These are phyloP conservation scores for Cystobasidium sp. DNA, from an alignment of 1,284 basidiomycete genomes.

Conservation along the genomic window DNA sequence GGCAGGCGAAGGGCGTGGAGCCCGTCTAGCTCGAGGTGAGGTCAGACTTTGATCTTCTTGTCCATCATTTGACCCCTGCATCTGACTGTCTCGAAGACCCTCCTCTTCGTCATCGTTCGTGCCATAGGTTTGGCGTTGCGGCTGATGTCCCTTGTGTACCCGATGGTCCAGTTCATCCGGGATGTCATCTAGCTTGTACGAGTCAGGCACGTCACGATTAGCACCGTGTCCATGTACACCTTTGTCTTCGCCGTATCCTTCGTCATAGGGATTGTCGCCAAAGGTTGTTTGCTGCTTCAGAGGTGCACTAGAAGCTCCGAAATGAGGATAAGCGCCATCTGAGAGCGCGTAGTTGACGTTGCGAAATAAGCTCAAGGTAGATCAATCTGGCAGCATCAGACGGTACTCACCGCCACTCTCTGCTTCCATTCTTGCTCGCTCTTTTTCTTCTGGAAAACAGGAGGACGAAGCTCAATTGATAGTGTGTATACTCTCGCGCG, in stretches of 20 bases:
- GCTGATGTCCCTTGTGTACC: background rate
- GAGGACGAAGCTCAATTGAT: background rate
- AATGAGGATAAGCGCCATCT: slow-evolving; percentile 39
- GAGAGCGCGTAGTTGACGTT: too few relatives aligned
- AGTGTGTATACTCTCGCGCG: background rate
- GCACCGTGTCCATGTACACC: too few relatives aligned
- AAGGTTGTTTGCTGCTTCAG: background rate
- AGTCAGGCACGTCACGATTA: background rate
- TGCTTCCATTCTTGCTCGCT: background rate
- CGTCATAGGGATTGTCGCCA: slow-evolving; percentile 4
- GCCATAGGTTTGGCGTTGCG: background rate
- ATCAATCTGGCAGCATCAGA: background rate
- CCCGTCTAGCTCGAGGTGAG: background rate
- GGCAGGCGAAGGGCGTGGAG: slow-evolving; percentile 5
- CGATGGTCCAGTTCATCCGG: background rate
- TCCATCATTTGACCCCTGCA: background rate
- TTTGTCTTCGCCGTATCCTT: too few relatives aligned
- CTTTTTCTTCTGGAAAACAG: background rate
- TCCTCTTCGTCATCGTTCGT: slow-evolving; percentile 6
- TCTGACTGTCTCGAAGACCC: slow-evolving; percentile 11
- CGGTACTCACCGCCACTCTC: background rate
- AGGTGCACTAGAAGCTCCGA: slow-evolving; percentile 26
- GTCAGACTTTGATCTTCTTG: background rate
- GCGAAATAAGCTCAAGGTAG: too few relatives aligned
- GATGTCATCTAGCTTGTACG: slow-evolving; percentile 1